Evolutionary conservation across 805 yeast genomes (phyloP).

Genomic region (Clavispora phyllophila): DNA sequence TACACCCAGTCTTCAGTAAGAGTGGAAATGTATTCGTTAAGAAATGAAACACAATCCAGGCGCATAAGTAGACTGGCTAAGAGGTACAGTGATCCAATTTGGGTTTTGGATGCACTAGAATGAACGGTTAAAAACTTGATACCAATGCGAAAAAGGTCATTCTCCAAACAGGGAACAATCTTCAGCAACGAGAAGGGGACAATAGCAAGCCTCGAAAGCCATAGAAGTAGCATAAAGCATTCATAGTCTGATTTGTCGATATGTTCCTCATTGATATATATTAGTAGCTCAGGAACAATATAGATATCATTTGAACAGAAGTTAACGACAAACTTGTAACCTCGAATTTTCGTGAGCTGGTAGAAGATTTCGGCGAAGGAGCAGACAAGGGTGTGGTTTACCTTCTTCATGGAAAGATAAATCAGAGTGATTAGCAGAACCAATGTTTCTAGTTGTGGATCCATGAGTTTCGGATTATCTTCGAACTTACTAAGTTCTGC

Average conservation of each 20-base stretch:
- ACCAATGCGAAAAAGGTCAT: constrained; percentile 32
- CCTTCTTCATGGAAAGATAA: constrained; percentile 17
- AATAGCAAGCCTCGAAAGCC: constrained; percentile 68
- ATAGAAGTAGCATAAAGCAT: constrained; percentile 46
- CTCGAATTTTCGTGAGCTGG: constrained; percentile 58
- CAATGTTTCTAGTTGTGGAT: constrained; percentile 31
- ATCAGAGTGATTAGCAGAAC: constrained; percentile 21
- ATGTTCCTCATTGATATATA: constrained; percentile 9
- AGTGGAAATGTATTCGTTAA: constrained; percentile 13
- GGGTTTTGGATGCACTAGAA: constrained; percentile 50
- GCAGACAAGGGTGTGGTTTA: constrained; percentile 8
- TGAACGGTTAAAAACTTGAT: constrained; percentile 23
- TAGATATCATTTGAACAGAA: constrained; percentile 58
- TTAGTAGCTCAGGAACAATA: constrained; percentile 34
- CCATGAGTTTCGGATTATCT: constrained; percentile 49
- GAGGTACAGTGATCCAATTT: constrained; percentile 47
- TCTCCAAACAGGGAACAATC: constrained; percentile 29
- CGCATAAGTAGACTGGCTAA: constrained; percentile 53
- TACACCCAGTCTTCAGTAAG: constrained; percentile 16
- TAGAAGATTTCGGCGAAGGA: constrained; percentile 44
- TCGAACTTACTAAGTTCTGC: constrained; percentile 45
- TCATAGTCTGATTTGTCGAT: constrained; percentile 17
- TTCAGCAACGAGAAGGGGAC: constrained; percentile 63
- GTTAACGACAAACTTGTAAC: constrained; percentile 54
- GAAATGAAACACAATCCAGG: constrained; percentile 32